Percentiles rank a stretch among this genome's conserved stretches.
Conservation (phyloP, 805 yeast genomes). For the Candida parachauliodes region DNA sequence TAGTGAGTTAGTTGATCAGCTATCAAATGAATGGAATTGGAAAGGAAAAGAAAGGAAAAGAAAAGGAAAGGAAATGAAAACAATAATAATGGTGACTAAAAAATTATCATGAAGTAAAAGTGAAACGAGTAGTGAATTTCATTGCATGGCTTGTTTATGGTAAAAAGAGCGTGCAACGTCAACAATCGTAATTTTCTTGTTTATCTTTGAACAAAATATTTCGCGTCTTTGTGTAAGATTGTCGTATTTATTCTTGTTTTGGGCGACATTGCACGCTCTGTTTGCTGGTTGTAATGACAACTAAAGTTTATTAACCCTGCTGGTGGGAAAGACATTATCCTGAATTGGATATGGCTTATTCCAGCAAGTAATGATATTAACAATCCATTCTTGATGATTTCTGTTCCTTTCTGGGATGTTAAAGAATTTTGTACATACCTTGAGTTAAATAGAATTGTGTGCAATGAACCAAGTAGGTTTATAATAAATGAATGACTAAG, state of each 20-base stretch:
- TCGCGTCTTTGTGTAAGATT: neutral
- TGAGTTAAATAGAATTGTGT: neutral
- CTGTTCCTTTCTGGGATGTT: neutral
- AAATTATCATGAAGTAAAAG: too few species aligned
- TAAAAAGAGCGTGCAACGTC: too few species aligned
- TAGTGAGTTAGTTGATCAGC: slow-evolving; percentile 10
- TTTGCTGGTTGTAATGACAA: too few species aligned
- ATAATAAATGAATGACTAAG: neutral
- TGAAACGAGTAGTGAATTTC: neutral
- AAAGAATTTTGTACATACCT: neutral
- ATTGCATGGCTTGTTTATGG: neutral
- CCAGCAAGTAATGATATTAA: neutral
- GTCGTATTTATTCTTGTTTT: neutral
- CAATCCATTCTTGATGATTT: neutral
- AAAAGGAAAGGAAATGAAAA: neutral
- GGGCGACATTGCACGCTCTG: too few species aligned
- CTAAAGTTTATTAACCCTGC: too few species aligned
- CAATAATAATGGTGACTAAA: neutral
- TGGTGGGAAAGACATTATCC: too few species aligned
- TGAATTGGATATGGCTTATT: too few species aligned
- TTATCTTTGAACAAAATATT: neutral
- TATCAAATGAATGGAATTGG: neutral
- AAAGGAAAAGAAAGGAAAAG: neutral
- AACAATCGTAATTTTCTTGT: too few species aligned
- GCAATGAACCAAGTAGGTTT: too few species aligned